These are phyloP conservation scores for Phytophthora rubi DNA, from an alignment of 352 stramenopile genomes.

Conservation along the genomic window DNA sequence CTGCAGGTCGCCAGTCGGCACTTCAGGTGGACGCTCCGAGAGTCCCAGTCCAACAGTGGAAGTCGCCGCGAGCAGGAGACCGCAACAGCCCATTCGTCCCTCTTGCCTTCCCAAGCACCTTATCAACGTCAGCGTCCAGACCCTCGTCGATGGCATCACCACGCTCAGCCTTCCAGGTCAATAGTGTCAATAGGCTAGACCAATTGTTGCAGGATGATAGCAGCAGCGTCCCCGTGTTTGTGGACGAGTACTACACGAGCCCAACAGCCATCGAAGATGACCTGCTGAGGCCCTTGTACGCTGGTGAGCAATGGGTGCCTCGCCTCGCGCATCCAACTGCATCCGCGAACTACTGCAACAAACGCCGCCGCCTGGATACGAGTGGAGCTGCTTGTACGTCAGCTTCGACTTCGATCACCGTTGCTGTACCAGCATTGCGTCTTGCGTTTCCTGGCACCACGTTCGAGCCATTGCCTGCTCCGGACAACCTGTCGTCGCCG, in stretches of 20 bases:
- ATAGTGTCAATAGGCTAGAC: conserved; percentile 43
- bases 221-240: conserved; percentile 42
- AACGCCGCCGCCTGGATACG: conserved; percentile 28
- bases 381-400: background rate
- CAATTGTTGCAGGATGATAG: conserved; percentile 71
- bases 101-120: conserved; percentile 35
- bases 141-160: conserved; percentile 8
- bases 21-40: conserved; percentile 4
- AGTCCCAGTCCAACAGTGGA: conserved; percentile 10
- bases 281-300: conserved; percentile 43
- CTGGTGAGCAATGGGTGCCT: conserved; percentile 29
- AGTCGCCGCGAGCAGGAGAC: conserved; percentile 13
- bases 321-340: conserved; percentile 10
- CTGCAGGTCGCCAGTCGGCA: background rate
- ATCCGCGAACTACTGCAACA: conserved; percentile 33
- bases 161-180: conserved; percentile 26
- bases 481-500: conserved; percentile 26
- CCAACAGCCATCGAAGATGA: conserved; percentile 60
- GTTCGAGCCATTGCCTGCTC: conserved; percentile 26
- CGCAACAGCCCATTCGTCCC: conserved; percentile 29
- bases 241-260: conserved; percentile 62
- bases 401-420: conserved; percentile 7
- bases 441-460: background rate
- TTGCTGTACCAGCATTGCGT: conserved; percentile 10
- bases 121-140: conserved; percentile 29